Percentiles rank a stretch among this genome's conserved stretches.
Conservation (phyloP, 768 basidiomycete genomes). For the Pisolithus albus region DNA sequence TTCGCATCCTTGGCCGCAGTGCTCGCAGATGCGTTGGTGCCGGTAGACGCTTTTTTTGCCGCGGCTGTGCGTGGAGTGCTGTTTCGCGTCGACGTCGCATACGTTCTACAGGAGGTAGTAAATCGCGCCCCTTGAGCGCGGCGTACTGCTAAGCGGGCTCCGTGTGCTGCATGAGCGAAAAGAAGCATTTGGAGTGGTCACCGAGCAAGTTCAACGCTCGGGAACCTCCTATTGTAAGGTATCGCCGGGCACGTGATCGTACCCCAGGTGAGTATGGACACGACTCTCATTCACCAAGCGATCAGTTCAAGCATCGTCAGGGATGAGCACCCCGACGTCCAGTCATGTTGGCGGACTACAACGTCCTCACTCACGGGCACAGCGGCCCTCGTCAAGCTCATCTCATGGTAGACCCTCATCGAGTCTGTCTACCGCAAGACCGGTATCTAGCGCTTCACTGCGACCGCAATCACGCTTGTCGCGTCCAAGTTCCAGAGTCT, state of each 20-base stretch:
- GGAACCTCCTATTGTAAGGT: too few species aligned
- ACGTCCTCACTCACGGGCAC: slow-evolving; percentile 19
- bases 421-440: slow-evolving; percentile 41
- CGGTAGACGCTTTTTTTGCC: slow-evolving; percentile 12
- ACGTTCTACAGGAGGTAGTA: slow-evolving; percentile 5
- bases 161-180: slow-evolving; percentile 6
- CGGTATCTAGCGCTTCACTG: slow-evolving; percentile 35
- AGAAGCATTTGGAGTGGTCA: slow-evolving; percentile 12
- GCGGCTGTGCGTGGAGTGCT: slow-evolving; percentile 19
- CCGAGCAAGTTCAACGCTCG: neutral
- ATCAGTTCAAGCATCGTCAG: neutral
- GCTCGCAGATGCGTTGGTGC: slow-evolving; percentile 26
- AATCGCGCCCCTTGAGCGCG: neutral
- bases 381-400: slow-evolving; percentile 31
- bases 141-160: slow-evolving; percentile 8
- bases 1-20: slow-evolving; percentile 20
- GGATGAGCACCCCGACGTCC: slow-evolving; percentile 20
- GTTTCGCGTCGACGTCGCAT: slow-evolving; percentile 20
- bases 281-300: too few species aligned
- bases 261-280: too few species aligned
- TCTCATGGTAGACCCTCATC: slow-evolving; percentile 37
- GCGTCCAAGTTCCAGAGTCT: slow-evolving; percentile 38
- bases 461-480: slow-evolving; percentile 30
- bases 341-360: slow-evolving; percentile 1
- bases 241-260: neutral